phyloP scores from a whole-genome alignment of 2,329 filamentous ascomycete species.

The Amauroascus verrucosus region DNA sequence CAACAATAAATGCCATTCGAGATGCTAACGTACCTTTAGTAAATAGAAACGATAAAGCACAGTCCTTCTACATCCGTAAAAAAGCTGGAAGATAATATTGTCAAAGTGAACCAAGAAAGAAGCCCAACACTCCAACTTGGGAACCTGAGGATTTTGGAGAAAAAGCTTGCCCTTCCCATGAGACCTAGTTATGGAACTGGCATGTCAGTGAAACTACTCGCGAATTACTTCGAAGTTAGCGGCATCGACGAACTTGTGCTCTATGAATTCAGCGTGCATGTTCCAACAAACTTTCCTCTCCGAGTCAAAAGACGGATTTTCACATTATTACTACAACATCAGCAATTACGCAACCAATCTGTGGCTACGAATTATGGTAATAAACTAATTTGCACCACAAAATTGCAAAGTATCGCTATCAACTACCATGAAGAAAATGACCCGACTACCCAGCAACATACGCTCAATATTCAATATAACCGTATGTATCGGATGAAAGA shows the following conservation, averaged over 20 bases:
- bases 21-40: not conserved
- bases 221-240: slow-evolving; percentile 31
- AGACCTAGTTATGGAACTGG: slow-evolving; percentile 30
- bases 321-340: slow-evolving; percentile 35
- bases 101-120: not conserved
- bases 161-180: slow-evolving; percentile 14
- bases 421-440: slow-evolving; percentile 28
- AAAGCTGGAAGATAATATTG: slow-evolving; percentile 9
- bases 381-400: slow-evolving; percentile 27
- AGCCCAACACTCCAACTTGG: slow-evolving; percentile 18
- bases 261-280: slow-evolving; percentile 34
- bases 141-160: not conserved
- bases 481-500: slow-evolving; percentile 24
- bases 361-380: slow-evolving; percentile 35
- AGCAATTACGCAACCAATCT: slow-evolving; percentile 18
- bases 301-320: slow-evolving; percentile 41
- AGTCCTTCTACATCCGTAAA: not conserved
- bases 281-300: slow-evolving; percentile 24
- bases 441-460: slow-evolving; percentile 24
- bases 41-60: not conserved
- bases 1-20: not conserved
- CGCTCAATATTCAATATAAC: slow-evolving; percentile 27
- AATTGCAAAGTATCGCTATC: slow-evolving; percentile 20
- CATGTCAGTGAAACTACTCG: slow-evolving; percentile 24
- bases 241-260: slow-evolving; percentile 28